Evolutionary conservation across 2,329 filamentous ascomycete species (phyloP).

Genomic region (Neopestalotiopsis sp.): DNA sequence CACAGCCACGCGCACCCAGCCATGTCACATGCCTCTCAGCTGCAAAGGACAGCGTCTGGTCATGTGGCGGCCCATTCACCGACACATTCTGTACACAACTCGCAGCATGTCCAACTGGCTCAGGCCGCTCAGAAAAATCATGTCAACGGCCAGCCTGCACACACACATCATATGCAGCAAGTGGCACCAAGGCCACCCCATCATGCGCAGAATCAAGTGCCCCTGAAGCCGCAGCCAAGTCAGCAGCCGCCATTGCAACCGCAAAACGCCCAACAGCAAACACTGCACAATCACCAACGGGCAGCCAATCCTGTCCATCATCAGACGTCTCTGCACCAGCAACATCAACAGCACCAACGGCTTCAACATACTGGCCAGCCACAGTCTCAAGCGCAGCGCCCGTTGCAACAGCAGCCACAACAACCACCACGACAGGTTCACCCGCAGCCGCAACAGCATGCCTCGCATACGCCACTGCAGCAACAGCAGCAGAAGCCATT

Average conservation of each 20-base stretch:
- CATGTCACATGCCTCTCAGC: slow-evolving; percentile 26
- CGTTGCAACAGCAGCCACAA: slow-evolving; percentile 18
- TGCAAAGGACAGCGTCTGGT: not conserved
- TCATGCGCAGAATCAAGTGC: slow-evolving; percentile 12
- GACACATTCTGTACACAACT: slow-evolving; percentile 21
- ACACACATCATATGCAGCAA: slow-evolving; percentile 17
- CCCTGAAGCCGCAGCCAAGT: slow-evolving; percentile 1
- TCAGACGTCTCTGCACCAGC: slow-evolving; percentile 17
- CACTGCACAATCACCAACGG: slow-evolving; percentile 30
- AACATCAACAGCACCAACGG: slow-evolving; percentile 20
- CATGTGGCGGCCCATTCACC: slow-evolving; percentile 25
- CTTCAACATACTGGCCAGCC: slow-evolving; percentile 21
- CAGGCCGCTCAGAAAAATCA: slow-evolving; percentile 5
- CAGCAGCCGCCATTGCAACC: slow-evolving; percentile 9
- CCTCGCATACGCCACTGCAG: slow-evolving; percentile 21
- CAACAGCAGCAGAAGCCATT: slow-evolving; percentile 20
- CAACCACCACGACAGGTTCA: slow-evolving; percentile 19
- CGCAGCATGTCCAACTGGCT: slow-evolving; percentile 19
- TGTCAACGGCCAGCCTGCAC: slow-evolving; percentile 4
- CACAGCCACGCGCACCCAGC: slow-evolving; percentile 29
- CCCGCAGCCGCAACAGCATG: slow-evolving; percentile 21
- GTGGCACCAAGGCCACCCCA: slow-evolving; percentile 19
- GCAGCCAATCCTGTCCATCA: slow-evolving; percentile 14
- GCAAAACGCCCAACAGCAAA: slow-evolving; percentile 21
- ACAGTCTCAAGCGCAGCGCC: slow-evolving; percentile 17